Evolutionary conservation across 1,139 yeast genomes (phyloP).

Genomic region (Candida tetrigidarum): DNA sequence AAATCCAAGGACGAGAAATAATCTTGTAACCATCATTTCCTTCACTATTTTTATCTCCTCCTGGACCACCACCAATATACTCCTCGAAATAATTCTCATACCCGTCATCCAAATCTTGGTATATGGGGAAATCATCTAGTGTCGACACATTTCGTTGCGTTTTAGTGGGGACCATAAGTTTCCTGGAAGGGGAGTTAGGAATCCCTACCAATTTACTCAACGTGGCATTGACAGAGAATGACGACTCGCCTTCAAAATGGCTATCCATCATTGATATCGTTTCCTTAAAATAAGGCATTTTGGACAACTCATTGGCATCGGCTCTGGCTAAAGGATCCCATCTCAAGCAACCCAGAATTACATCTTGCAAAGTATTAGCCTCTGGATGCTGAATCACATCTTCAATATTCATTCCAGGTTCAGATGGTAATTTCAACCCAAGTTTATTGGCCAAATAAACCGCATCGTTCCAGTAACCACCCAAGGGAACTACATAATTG

Average conservation of each 20-base stretch:
- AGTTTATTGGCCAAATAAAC: slow-evolving; percentile 49
- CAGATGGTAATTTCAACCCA: slow-evolving; percentile 57
- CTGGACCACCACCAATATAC: slow-evolving; percentile 5
- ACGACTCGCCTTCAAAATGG: slow-evolving; percentile 13
- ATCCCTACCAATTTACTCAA: slow-evolving; percentile 14
- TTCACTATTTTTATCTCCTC: slow-evolving; percentile 3
- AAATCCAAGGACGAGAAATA: slow-evolving; percentile 9
- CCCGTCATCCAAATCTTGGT: slow-evolving; percentile 31
- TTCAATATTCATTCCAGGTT: slow-evolving; percentile 29
- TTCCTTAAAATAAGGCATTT: slow-evolving; percentile 56
- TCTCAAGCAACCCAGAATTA: slow-evolving; percentile 58
- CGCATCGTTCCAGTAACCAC: slow-evolving; percentile 74
- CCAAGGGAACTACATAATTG: slow-evolving; percentile 47
- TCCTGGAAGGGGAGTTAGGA: slow-evolving; percentile 14
- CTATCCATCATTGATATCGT: slow-evolving; percentile 25
- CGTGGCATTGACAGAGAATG: slow-evolving; percentile 8
- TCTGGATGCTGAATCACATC: slow-evolving; percentile 30
- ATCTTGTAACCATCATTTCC: slow-evolving; percentile 2
- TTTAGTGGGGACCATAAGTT: slow-evolving; percentile 1
- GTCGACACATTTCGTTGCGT: slow-evolving; percentile 1
- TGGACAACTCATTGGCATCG: slow-evolving; percentile 46
- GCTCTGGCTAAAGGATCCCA: slow-evolving; percentile 70
- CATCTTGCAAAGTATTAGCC: slow-evolving; percentile 43
- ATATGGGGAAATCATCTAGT: slow-evolving; percentile 15
- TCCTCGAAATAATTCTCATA: slow-evolving; percentile 27